Conservation (phyloP, 2,329 filamentous ascomycete species). For the Pestalotiopsis sp. region DNA sequence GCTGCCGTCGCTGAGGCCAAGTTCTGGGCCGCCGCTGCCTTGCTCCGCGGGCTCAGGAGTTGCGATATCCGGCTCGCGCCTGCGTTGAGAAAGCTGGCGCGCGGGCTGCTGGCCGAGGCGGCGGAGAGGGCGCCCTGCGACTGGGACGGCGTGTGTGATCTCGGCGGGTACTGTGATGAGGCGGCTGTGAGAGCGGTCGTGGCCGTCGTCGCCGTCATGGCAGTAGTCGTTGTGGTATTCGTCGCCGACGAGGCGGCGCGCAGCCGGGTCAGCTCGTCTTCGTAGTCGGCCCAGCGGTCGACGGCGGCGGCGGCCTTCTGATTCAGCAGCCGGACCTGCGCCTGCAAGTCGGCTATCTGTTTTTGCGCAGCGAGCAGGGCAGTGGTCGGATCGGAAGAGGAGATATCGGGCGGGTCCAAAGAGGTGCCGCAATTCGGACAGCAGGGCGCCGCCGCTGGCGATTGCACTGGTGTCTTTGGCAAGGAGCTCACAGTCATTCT, state of each 20-base stretch:
- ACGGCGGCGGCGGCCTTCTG: conserved; percentile 69
- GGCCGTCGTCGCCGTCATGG: conserved; percentile 25
- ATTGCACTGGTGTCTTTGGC: conserved; percentile 22
- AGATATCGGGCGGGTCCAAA: conserved; percentile 32
- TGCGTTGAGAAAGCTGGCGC: conserved; percentile 29
- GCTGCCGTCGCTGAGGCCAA: conserved; percentile 26
- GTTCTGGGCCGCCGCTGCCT: conserved; percentile 16
- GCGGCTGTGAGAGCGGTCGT: conserved; percentile 28
- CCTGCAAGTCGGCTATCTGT: conserved; percentile 70
- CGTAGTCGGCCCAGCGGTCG: conserved; percentile 75
- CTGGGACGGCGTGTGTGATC: neutral
- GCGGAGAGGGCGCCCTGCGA: conserved; percentile 18
- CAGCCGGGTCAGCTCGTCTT: conserved; percentile 72
- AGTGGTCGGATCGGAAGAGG: conserved; percentile 36
- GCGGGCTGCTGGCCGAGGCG: conserved; percentile 25
- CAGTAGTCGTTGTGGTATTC: conserved; percentile 31
- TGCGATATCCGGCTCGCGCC: conserved; percentile 30
- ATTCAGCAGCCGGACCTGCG: conserved; percentile 71
- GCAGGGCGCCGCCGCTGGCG: conserved; percentile 33
- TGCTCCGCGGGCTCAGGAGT: conserved; percentile 34
- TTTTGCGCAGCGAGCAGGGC: conserved; percentile 58
- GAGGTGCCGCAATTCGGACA: conserved; percentile 56
- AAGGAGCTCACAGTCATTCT: conserved; percentile 29
- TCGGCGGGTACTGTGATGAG: conserved; percentile 12
- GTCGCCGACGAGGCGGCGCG: conserved; percentile 41